These are phyloP conservation scores for Hypomontagnella submonticulosa DNA, from an alignment of 495 filamentous ascomycete genomes.

Conservation along the genomic window DNA sequence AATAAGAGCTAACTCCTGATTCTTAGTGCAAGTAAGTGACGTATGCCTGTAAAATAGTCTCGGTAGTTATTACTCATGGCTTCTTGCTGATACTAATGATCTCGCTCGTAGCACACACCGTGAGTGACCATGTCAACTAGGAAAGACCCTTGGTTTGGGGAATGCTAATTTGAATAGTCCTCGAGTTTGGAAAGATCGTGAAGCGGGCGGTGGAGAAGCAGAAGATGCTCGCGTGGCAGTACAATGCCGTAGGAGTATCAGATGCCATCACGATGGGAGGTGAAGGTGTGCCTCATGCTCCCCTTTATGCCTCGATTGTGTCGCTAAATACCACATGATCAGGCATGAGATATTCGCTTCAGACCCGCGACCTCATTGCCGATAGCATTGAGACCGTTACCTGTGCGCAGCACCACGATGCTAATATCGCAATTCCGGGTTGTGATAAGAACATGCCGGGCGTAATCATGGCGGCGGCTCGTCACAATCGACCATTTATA, in stretches of 20 bases:
- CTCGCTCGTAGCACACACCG: conserved; percentile 57
- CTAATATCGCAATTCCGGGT: conserved; percentile 92
- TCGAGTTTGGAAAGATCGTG: conserved; percentile 89
- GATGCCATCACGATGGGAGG: conserved; percentile 98
- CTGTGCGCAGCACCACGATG: conserved; percentile 88
- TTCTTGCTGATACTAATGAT: background rate
- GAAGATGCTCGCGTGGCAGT: conserved; percentile 91
- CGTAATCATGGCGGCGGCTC: conserved; percentile 71
- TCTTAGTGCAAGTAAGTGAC: conserved; percentile 60
- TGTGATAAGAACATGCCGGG: conserved; percentile 99
- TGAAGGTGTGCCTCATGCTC: conserved; percentile 69
- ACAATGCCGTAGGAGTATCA: conserved; percentile 92
- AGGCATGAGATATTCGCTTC: conserved; percentile 98
- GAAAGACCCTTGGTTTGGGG: background rate
- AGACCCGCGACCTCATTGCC: conserved; percentile 93
- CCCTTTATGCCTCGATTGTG: background rate
- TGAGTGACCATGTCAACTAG: conserved; percentile 45
- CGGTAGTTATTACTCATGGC: conserved; percentile 16
- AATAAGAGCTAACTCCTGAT: conserved; percentile 12
- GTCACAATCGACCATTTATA: conserved; percentile 86
- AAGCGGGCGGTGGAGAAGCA: conserved; percentile 84
- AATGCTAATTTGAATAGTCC: conserved; percentile 63
- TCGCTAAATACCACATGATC: conserved; percentile 37
- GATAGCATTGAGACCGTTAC: conserved; percentile 95
- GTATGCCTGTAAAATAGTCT: background rate